Conservation (phyloP, 306 rosid genomes). For the Vicia sativa region DNA sequence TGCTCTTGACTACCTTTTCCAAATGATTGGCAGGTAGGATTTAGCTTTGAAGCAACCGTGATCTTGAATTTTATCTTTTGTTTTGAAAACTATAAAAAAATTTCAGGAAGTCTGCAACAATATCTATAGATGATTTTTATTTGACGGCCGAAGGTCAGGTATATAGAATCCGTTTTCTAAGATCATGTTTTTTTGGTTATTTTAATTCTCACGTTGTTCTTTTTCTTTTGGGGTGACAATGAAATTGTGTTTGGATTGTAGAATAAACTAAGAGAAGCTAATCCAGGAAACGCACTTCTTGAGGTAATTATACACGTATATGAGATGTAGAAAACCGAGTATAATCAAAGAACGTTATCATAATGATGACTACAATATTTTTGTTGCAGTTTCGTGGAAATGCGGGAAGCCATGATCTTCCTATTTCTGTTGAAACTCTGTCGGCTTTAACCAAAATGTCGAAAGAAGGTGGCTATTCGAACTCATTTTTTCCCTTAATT, state of each 20-base stretch:
- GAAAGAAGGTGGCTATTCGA: constrained; percentile 66
- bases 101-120: constrained; percentile 83
- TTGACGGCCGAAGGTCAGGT: constrained; percentile 90
- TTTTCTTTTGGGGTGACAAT: constrained; percentile 36
- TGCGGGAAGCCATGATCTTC: constrained; percentile 97
- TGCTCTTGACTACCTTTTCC: constrained; percentile 88
- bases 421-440: constrained; percentile 72
- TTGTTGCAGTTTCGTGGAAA: constrained; percentile 72
- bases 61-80: constrained; percentile 32
- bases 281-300: constrained; percentile 82
- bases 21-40: constrained; percentile 56
- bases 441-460: constrained; percentile 61
- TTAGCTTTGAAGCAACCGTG: constrained; percentile 21
- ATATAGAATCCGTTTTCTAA: constrained; percentile 32
- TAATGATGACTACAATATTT: constrained; percentile 12
- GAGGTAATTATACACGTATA: constrained; percentile 60
- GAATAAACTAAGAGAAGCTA: constrained; percentile 74
- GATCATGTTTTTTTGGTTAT: neutral
- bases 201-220: constrained; percentile 7
- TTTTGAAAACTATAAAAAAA: constrained; percentile 17
- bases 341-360: constrained; percentile 13
- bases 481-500: constrained; percentile 18
- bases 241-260: constrained; percentile 42
- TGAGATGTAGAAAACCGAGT: neutral
- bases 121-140: constrained; percentile 93